Percentiles rank a stretch among this genome's conserved stretches.
These are phyloP conservation scores for Talaromyces verruculosus DNA, from an alignment of 2,329 filamentous ascomycete genomes.

Conservation along the genomic window DNA sequence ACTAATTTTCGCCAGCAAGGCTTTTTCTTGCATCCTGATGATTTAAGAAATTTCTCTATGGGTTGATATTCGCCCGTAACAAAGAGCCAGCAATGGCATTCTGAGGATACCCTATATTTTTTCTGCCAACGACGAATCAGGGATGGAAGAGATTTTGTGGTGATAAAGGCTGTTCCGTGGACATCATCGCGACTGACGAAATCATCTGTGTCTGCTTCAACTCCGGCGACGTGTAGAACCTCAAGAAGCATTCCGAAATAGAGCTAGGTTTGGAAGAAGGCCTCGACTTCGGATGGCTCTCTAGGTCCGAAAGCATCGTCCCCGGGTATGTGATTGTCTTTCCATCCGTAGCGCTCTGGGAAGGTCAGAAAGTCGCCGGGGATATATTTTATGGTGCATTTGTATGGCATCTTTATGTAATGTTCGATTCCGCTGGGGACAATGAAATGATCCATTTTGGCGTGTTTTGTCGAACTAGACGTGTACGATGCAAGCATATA, in stretches of 20 bases:
- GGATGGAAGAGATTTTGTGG: background rate
- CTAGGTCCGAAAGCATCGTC: background rate
- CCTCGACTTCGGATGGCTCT: slow-evolving; percentile 16
- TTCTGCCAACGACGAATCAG: background rate
- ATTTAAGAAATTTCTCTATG: too few species aligned
- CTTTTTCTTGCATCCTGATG: too few species aligned
- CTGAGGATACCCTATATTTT: background rate
- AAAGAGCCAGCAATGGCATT: too few species aligned
- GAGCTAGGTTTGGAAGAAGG: slow-evolving; percentile 29
- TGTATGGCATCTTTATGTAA: slow-evolving; percentile 21
- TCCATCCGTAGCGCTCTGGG: slow-evolving; percentile 18
- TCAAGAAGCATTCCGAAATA: slow-evolving; percentile 27
- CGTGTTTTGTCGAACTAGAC: too few species aligned
- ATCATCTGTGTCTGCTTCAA: slow-evolving; percentile 10
- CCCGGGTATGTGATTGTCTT: slow-evolving; percentile 8
- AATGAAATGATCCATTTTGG: slow-evolving; percentile 19
- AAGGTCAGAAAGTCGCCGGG: slow-evolving; percentile 15
- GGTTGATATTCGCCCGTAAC: too few species aligned
- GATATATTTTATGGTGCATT: background rate
- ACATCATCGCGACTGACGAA: slow-evolving; percentile 7
- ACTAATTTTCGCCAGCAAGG: too few species aligned
- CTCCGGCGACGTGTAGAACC: slow-evolving; percentile 13
- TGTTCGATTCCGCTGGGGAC: background rate
- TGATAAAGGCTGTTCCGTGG: background rate
- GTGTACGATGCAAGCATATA: too few species aligned